Percentiles rank a stretch among this genome's conserved stretches.
Conservation (phyloP, 805 yeast genomes). For the Barnettozyma sucrosica region DNA sequence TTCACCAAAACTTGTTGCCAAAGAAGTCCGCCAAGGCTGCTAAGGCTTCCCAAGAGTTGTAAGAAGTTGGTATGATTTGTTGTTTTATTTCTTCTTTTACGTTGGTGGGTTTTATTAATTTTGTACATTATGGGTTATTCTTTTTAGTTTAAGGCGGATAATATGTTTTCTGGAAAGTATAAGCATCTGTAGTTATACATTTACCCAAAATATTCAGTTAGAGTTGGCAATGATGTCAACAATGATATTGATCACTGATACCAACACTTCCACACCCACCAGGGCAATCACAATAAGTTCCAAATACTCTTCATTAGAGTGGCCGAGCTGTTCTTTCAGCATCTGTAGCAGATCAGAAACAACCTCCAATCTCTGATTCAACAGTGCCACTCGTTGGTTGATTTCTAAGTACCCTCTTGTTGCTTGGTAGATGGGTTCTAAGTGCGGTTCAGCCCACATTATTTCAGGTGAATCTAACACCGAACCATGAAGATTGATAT, state of each 20-base stretch:
- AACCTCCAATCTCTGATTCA: constrained; percentile 91
- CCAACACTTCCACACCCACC: constrained; percentile 88
- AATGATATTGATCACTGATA: constrained; percentile 76
- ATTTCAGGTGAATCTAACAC: constrained; percentile 95
- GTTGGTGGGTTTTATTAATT: constrained; percentile 13
- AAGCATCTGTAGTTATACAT: not conserved
- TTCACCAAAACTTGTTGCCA: constrained; percentile 84
- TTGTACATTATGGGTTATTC: constrained; percentile 21
- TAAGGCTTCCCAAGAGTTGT: constrained; percentile 60
- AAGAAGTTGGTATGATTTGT: constrained; percentile 9
- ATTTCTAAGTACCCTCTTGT: constrained; percentile 94
- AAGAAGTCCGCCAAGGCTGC: constrained; percentile 58
- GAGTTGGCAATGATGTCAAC: constrained; percentile 44
- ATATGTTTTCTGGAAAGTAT: constrained; percentile 15
- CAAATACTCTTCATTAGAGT: constrained; percentile 85
- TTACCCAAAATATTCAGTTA: constrained; percentile 5
- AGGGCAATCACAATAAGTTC: constrained; percentile 87
- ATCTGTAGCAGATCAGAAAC: constrained; percentile 88
- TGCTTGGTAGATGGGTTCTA: constrained; percentile 96
- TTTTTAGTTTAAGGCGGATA: constrained; percentile 18
- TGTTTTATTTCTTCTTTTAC: constrained; percentile 8
- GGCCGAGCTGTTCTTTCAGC: constrained; percentile 96
- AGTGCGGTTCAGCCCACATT: constrained; percentile 98
- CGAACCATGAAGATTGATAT: constrained; percentile 78
- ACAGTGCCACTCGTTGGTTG: constrained; percentile 83